Conservation (phyloP, 192 early-diverging fungal genomes). For the Geosiphon pyriformis region DNA sequence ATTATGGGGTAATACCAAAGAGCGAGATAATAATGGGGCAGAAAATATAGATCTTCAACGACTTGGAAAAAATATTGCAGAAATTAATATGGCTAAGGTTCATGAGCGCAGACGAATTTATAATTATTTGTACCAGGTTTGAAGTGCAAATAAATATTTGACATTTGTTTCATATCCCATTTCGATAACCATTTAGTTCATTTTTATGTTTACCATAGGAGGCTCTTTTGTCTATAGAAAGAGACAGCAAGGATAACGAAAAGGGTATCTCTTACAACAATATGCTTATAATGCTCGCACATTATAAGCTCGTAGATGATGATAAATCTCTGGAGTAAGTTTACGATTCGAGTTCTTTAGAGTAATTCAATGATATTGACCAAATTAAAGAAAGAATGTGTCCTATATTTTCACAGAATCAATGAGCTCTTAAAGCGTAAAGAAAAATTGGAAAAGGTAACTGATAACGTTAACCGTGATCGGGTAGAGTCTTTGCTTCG, state of each 20-base stretch:
- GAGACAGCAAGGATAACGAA: conserved; percentile 11
- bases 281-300: conserved; percentile 52
- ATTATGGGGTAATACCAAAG: conserved; percentile 1
- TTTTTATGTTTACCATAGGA: conserved; percentile 10
- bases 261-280: conserved; percentile 43
- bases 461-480: conserved; percentile 14
- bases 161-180: not conserved
- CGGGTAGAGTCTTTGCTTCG: conserved; percentile 16
- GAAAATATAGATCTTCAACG: conserved; percentile 22
- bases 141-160: not conserved
- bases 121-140: conserved; percentile 35
- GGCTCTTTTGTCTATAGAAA: conserved; percentile 19
- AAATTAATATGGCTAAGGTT: conserved; percentile 24
- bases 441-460: conserved; percentile 33
- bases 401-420: conserved; percentile 22
- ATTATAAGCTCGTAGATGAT: conserved; percentile 50
- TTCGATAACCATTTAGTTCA: conserved; percentile 27
- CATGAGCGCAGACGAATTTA: conserved; percentile 31
- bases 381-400: not conserved
- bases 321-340: conserved; percentile 48
- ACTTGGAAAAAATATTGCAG: conserved; percentile 24
- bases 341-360: conserved; percentile 1
- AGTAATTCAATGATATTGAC: not conserved
- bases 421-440: conserved; percentile 35
- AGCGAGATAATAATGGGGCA: not conserved